phyloP scores from a whole-genome alignment of 768 basidiomycete genomes.

The Lanmaoa pseudosensibilis region DNA sequence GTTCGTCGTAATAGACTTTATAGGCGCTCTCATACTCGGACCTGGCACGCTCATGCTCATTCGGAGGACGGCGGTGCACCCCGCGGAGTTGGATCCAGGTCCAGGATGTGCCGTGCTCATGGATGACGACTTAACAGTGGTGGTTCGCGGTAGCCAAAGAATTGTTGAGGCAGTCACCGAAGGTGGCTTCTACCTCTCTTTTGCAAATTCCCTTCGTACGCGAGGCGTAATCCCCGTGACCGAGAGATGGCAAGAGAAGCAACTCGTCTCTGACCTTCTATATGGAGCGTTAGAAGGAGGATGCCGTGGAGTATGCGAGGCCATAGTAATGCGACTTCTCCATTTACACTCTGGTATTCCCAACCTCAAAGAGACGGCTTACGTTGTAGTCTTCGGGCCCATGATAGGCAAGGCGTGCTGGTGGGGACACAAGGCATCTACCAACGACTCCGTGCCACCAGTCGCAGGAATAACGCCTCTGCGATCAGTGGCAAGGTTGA shows the following conservation, averaged over 20 bases:
- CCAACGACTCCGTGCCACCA: not conserved
- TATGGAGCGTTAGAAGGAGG: slow-evolving; percentile 15
- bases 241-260: slow-evolving; percentile 8
- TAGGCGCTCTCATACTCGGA: slow-evolving; percentile 16
- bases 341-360: slow-evolving; percentile 8
- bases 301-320: slow-evolving; percentile 17
- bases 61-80: slow-evolving; percentile 9
- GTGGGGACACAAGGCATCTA: slow-evolving; percentile 14
- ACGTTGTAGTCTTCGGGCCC: slow-evolving; percentile 5
- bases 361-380: slow-evolving; percentile 3
- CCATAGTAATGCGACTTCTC: slow-evolving; percentile 13
- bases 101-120: slow-evolving; percentile 20
- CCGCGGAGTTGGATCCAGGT: slow-evolving; percentile 5
- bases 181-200: slow-evolving; percentile 23
- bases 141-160: slow-evolving; percentile 16
- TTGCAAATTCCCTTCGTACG: not conserved
- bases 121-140: slow-evolving; percentile 16
- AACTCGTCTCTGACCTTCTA: slow-evolving; percentile 4
- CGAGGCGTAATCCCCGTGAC: not conserved
- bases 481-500: slow-evolving; percentile 11
- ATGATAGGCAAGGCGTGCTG: slow-evolving; percentile 9
- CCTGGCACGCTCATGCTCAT: slow-evolving; percentile 18
- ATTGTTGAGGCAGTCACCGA: slow-evolving; percentile 20
- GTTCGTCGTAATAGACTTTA: slow-evolving; percentile 7
- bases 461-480: not conserved